phyloP scores from a whole-genome alignment of 768 basidiomycete genomes.

The Tephrocybe sp. region DNA sequence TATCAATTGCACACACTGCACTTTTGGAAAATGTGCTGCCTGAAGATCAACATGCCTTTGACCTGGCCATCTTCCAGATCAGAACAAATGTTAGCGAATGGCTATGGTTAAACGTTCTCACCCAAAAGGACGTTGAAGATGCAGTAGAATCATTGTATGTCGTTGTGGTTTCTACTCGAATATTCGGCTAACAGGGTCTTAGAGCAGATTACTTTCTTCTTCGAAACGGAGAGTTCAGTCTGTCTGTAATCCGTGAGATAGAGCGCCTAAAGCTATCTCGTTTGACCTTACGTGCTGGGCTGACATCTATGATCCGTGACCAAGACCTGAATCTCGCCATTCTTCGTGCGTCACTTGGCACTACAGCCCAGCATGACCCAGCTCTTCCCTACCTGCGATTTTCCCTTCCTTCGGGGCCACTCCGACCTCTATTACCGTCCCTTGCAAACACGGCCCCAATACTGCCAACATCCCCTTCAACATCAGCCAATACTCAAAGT shows the following conservation, averaged over 20 bases:
- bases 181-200: conserved; percentile 8
- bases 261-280: conserved; percentile 81
- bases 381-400: conserved; percentile 71
- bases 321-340: conserved; percentile 87
- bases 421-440: conserved; percentile 80
- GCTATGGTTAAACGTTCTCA: conserved; percentile 90
- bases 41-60: conserved; percentile 75
- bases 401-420: conserved; percentile 74
- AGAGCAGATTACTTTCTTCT: conserved; percentile 88
- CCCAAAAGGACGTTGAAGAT: conserved; percentile 76
- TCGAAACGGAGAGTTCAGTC: conserved; percentile 83
- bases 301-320: conserved; percentile 79
- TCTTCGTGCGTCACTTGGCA: conserved; percentile 85
- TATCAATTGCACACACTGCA: conserved; percentile 63
- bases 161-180: background rate
- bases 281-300: conserved; percentile 61
- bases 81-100: conserved; percentile 86
- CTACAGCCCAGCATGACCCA: conserved; percentile 85
- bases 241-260: conserved; percentile 83
- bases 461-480: conserved; percentile 34
- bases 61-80: conserved; percentile 69
- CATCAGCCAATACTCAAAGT: conserved; percentile 27
- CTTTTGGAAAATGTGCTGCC: conserved; percentile 67
- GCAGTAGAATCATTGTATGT: conserved; percentile 83
- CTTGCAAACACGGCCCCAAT: conserved; percentile 35